Evolutionary conservation across 345 rosid species (phyloP).

Genomic region (Combretum micranthum): DNA sequence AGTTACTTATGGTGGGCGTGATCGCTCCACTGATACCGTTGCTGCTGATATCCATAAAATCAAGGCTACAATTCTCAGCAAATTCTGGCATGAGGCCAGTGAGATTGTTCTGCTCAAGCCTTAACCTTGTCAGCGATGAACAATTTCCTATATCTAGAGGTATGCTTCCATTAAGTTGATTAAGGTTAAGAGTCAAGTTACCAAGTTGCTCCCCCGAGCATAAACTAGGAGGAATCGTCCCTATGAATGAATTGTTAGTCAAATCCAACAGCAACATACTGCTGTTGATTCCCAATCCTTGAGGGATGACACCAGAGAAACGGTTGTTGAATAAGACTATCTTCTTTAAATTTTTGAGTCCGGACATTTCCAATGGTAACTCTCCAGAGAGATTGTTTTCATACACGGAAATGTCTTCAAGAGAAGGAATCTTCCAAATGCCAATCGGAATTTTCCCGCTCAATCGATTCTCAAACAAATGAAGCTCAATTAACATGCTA

Average conservation of each 20-base stretch:
- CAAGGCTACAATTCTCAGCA: conserved; percentile 34
- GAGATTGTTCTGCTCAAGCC: conserved; percentile 41
- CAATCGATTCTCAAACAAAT: conserved; percentile 50
- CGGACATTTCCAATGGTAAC: conserved; percentile 54
- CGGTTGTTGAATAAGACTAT: conserved; percentile 44
- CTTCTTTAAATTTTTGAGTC: conserved; percentile 45
- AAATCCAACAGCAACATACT: conserved; percentile 58
- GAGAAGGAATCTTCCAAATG: conserved; percentile 62
- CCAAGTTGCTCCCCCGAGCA: conserved; percentile 45
- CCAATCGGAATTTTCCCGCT: conserved; percentile 62
- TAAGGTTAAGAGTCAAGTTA: conserved; percentile 48
- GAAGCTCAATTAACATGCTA: conserved; percentile 40
- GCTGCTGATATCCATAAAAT: conserved; percentile 38
- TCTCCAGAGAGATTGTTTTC: conserved; percentile 59
- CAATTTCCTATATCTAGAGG: conserved; percentile 53
- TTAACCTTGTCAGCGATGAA: conserved; percentile 49
- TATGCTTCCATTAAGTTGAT: conserved; percentile 51
- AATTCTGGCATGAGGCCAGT: conserved; percentile 56
- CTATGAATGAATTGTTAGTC: conserved; percentile 45
- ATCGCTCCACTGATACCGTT: conserved; percentile 56
- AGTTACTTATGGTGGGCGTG: conserved; percentile 47
- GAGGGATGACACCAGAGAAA: conserved; percentile 60
- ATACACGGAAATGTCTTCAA: conserved; percentile 42
- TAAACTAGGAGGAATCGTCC: conserved; percentile 61
- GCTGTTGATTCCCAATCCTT: conserved; percentile 55